phyloP scores from a whole-genome alignment of 257 asterid species.

The Sherardia arvensis region DNA sequence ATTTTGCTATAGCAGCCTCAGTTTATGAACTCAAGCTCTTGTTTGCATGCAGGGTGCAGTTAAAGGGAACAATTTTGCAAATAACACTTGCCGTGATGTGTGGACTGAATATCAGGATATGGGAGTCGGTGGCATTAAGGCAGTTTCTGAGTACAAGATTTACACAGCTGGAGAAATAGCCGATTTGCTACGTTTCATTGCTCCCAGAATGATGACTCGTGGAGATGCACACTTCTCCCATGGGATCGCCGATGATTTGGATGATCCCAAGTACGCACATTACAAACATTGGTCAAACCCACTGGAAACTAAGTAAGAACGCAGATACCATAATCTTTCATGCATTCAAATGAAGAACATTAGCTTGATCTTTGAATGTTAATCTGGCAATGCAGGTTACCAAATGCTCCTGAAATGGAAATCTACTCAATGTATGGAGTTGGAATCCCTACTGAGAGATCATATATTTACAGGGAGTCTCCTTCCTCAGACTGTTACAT shows the following conservation, averaged over 20 bases:
- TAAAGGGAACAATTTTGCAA: slow-evolving; percentile 48
- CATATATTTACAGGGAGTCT: slow-evolving; percentile 62
- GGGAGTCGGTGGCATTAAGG: slow-evolving; percentile 61
- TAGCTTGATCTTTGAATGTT: neutral
- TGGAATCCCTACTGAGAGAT: slow-evolving; percentile 85
- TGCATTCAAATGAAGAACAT: neutral
- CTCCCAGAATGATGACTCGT: slow-evolving; percentile 88
- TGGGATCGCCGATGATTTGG: slow-evolving; percentile 63
- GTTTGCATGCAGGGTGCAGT: slow-evolving; percentile 47
- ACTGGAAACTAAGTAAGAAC: slow-evolving; percentile 72
- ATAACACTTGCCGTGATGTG: slow-evolving; percentile 53
- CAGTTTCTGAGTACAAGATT: slow-evolving; percentile 56
- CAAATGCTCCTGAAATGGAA: slow-evolving; percentile 79
- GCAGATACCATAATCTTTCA: neutral
- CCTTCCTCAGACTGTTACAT: slow-evolving; percentile 54
- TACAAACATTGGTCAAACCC: slow-evolving; percentile 87
- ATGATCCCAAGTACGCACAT: slow-evolving; percentile 46
- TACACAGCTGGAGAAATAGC: slow-evolving; percentile 44
- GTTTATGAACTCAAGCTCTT: slow-evolving; percentile 5
- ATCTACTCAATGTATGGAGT: slow-evolving; percentile 84
- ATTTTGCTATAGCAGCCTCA: neutral
- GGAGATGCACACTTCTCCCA: slow-evolving; percentile 70
- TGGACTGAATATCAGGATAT: slow-evolving; percentile 81
- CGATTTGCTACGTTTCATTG: slow-evolving; percentile 63
- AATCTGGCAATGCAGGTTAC: slow-evolving; percentile 48